Evolutionary conservation across 176 grass and related monocot genomes (phyloP), one percentile per base, ranked within the genome.

Genomic region (Cenchrus purpureus): DNA sequence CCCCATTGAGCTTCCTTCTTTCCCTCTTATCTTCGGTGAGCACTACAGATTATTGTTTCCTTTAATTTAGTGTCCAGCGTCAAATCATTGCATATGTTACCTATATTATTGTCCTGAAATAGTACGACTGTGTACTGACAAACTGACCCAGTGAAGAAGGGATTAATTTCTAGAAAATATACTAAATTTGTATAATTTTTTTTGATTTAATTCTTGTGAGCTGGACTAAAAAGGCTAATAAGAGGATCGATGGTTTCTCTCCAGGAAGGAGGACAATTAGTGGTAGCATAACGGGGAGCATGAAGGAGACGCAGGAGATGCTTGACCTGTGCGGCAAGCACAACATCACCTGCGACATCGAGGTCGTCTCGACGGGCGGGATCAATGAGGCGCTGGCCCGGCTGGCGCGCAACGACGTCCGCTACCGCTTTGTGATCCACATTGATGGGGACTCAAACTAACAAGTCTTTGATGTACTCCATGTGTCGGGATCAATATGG

Each of bases 231-330:
- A 6, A 7, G 44, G 8, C 44, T 8, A 46, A 8, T 8, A 46
- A 8, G 45, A 46, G 45, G 25, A 25, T 25, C 25, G 0, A 25
- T 25, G 25, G 25, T 25, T 25, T 25, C 25, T 25, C 25, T 25
- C 25, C 25, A 25, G 55, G 55, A 3, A 95, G 90, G 68, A 92
- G 89, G 77, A 90, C 86, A 0, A 89, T 98, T 12, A 92, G 87
- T 37, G 95, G 95, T 78, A 95, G 91, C 91, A 90, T 98, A 63
- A 95, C 86, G 0, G 93, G 95, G 0, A 89, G 95, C 0, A 95
- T 98, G 20, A 84, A 87, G 63, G 95, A 98, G 83, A 95, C 91
- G 12, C 93, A 98, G 59, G 95, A 98, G 91, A 98, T 98, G 95
- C 56, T 98, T 28, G 91, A 95, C 71, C 5, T 98, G 0, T 95